A percentile compares a stretch with the other conserved stretches of the same genome.
Conservation (phyloP, 305 asterid species). For the Fraxinus albicans region DNA sequence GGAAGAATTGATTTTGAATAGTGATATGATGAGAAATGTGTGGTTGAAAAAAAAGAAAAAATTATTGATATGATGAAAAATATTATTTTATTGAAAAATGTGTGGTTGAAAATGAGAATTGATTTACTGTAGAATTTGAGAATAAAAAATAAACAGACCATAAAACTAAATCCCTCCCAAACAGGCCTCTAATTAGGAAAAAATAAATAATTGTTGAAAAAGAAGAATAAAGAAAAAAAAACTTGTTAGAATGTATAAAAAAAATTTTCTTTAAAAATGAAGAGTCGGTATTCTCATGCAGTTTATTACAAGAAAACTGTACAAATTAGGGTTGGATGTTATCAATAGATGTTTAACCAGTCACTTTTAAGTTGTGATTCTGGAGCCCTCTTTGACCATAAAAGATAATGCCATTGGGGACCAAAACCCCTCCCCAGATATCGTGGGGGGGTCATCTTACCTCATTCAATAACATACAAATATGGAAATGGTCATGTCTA, state of each 20-base stretch:
- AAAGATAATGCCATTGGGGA: neutral
- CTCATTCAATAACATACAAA: neutral
- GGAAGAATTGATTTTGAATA: no score
- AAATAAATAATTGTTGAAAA: neutral
- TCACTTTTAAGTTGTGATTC: conserved; percentile 27
- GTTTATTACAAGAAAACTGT: neutral
- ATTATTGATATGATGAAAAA: no score
- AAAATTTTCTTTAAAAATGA: no score
- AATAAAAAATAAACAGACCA: no score
- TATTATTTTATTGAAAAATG: no score
- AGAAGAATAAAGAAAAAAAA: neutral
- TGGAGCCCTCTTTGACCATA: conserved; percentile 14
- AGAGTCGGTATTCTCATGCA: neutral
- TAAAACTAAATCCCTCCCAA: no score
- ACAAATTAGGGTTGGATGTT: neutral
- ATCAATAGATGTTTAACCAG: neutral
- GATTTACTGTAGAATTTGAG: no score
- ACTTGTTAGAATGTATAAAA: neutral
- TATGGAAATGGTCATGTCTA: neutral
- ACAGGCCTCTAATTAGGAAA: neutral
- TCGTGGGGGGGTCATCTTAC: neutral
- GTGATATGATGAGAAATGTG: no score
- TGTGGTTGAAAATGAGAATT: no score
- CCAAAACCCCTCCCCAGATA: neutral
- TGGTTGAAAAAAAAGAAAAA: no score